Percentiles rank a stretch among this genome's conserved stretches.
Evolutionary conservation across 2,329 filamentous ascomycete species (phyloP).

Genomic region (Fusarium palustre): DNA sequence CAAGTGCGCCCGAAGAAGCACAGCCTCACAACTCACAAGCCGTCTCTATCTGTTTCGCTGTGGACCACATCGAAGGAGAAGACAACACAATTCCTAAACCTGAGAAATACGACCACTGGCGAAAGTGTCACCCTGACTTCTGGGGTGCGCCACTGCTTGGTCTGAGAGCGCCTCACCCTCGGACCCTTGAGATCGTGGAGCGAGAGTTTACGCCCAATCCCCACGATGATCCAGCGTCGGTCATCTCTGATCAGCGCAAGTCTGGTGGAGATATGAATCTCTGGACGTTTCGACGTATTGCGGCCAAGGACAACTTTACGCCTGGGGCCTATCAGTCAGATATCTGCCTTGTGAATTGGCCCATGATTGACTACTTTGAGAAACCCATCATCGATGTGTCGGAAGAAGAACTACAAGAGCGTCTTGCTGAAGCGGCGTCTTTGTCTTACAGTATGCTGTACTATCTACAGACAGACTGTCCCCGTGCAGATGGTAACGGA

Average conservation of each 20-base stretch:
- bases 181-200: slow-evolving; percentile 46
- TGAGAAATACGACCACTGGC: slow-evolving; percentile 42
- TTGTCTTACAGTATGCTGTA: slow-evolving; percentile 48
- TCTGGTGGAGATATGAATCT: slow-evolving; percentile 48
- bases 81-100: slow-evolving; percentile 45
- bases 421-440: slow-evolving; percentile 35
- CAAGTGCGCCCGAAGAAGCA: slow-evolving; percentile 43
- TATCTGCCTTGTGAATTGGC: slow-evolving; percentile 48
- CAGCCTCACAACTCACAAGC: slow-evolving; percentile 47
- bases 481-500: slow-evolving; percentile 42
- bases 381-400: slow-evolving; percentile 45
- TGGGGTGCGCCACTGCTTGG: slow-evolving; percentile 46
- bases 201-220: slow-evolving; percentile 47
- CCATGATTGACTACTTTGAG: slow-evolving; percentile 49
- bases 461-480: slow-evolving; percentile 46
- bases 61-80: slow-evolving; percentile 46
- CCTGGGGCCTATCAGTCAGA: slow-evolving; percentile 43
- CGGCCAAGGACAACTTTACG: slow-evolving; percentile 40
- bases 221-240: slow-evolving; percentile 42
- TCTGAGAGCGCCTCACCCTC: slow-evolving; percentile 44
- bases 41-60: slow-evolving; percentile 47
- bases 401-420: slow-evolving; percentile 32
- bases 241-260: slow-evolving; percentile 43
- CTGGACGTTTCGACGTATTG: slow-evolving; percentile 47
- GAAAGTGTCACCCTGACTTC: slow-evolving; percentile 41